These are phyloP conservation scores for Leishmania arabica DNA, from an alignment of 208 protist genomes.

Conservation along the genomic window DNA sequence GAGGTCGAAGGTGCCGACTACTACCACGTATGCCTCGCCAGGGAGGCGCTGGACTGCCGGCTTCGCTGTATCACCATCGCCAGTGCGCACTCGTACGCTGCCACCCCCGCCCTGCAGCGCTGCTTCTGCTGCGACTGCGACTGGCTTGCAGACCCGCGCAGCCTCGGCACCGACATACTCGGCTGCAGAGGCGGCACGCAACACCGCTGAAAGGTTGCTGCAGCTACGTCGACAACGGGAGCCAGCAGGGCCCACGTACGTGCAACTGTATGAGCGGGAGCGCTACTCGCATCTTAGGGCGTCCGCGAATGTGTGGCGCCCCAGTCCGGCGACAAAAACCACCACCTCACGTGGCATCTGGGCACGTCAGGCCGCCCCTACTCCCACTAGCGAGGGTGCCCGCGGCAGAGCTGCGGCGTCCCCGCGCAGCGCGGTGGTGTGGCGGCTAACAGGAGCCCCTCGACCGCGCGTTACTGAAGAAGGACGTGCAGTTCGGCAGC, in stretches of 20 bases:
- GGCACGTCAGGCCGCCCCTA: not conserved
- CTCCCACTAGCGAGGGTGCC: not conserved
- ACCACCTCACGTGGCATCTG: not conserved
- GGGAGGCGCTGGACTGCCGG: not conserved
- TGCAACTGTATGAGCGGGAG: slow-evolving; percentile 7
- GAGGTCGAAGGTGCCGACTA: not conserved
- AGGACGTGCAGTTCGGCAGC: not conserved
- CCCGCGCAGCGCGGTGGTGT: slow-evolving; percentile 15
- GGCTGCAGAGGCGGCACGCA: not conserved
- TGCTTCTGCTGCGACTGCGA: not conserved
- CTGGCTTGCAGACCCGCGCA: slow-evolving; percentile 4
- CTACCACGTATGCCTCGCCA: not conserved
- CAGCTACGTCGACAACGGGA: not conserved
- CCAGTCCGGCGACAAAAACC: not conserved
- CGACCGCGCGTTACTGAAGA: slow-evolving; percentile 3
- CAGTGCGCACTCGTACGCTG: slow-evolving; percentile 1
- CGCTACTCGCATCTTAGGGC: not conserved
- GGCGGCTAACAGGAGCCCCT: slow-evolving; percentile 17
- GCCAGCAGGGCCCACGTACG: slow-evolving; percentile 18
- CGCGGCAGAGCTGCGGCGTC: not conserved
- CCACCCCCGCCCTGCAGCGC: not conserved
- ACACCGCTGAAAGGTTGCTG: not conserved
- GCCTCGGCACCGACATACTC: not conserved
- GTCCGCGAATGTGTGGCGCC: not conserved
- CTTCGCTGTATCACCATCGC: not conserved